Conservation (phyloP, 345 rosid species). For the Dimocarpus longan region DNA sequence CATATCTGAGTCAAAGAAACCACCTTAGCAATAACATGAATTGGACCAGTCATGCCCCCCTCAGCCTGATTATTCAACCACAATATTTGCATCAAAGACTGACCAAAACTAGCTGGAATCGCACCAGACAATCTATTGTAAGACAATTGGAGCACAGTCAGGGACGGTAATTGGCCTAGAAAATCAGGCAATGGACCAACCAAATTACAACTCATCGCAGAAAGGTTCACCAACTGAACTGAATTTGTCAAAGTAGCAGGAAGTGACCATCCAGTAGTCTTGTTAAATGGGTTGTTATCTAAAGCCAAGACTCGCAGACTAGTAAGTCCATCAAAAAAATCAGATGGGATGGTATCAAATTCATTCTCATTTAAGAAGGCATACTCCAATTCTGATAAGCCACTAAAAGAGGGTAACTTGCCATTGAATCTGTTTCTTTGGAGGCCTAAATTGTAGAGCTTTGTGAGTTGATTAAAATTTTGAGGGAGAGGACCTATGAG, state of each 20-base stretch:
- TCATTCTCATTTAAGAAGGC: constrained; percentile 48
- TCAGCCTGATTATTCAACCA: constrained; percentile 53
- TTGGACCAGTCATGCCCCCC: constrained; percentile 39
- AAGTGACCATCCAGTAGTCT: constrained; percentile 48
- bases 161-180: constrained; percentile 40
- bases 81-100: constrained; percentile 41
- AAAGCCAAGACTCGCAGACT: constrained; percentile 46
- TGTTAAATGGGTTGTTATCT: constrained; percentile 47
- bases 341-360: constrained; percentile 47
- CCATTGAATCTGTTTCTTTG: constrained; percentile 50
- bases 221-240: constrained; percentile 39
- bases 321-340: constrained; percentile 48
- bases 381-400: constrained; percentile 42
- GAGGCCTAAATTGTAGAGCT: constrained; percentile 51
- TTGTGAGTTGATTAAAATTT: constrained; percentile 42
- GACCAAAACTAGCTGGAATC: constrained; percentile 43
- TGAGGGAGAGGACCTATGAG: constrained; percentile 47
- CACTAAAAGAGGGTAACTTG: constrained; percentile 45
- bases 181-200: constrained; percentile 47
- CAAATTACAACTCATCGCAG: constrained; percentile 42
- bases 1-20: constrained; percentile 43
- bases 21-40: constrained; percentile 48
- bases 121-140: constrained; percentile 46
- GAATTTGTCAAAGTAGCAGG: constrained; percentile 42
- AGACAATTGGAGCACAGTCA: constrained; percentile 38